Conservation (phyloP, 2,329 filamentous ascomycete species). For the Macrophomina tecta region DNA sequence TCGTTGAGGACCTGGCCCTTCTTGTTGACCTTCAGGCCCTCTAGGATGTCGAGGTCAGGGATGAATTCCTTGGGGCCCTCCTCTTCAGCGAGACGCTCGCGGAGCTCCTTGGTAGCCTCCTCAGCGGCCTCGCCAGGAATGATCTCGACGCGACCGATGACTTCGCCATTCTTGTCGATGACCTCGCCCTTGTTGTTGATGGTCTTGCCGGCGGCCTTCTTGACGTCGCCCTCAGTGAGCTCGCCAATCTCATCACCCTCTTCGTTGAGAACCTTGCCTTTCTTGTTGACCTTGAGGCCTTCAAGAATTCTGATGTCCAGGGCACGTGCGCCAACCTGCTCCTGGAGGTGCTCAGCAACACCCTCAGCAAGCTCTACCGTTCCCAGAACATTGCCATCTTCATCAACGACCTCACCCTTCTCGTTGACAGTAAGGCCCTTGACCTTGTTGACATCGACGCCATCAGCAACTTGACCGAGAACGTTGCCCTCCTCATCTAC, state of each 20-base stretch:
- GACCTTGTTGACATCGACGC: conserved; percentile 51
- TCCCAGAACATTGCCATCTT: conserved; percentile 58
- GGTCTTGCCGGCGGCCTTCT: conserved; percentile 54
- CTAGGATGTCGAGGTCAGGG: conserved; percentile 54
- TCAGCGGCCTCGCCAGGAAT: conserved; percentile 58
- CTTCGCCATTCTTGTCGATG: conserved; percentile 57
- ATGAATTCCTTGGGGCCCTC: conserved; percentile 42
- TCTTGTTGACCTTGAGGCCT: conserved; percentile 64
- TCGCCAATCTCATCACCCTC: conserved; percentile 59
- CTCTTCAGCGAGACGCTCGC: conserved; percentile 53
- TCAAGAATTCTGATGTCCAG: conserved; percentile 57
- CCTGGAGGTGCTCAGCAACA: conserved; percentile 54
- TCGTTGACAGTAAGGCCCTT: conserved; percentile 59
- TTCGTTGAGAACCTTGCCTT: conserved; percentile 59
- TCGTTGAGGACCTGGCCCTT: conserved; percentile 61
- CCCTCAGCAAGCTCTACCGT: conserved; percentile 58
- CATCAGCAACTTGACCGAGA: conserved; percentile 55
- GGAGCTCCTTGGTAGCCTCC: conserved; percentile 55
- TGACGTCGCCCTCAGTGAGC: conserved; percentile 54
- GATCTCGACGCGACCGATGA: conserved; percentile 57
- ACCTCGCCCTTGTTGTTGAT: conserved; percentile 59
- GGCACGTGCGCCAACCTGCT: conserved; percentile 43
- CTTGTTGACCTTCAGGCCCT: conserved; percentile 65
- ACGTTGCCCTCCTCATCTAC: conserved; percentile 57
- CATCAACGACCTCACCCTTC: conserved; percentile 57